phyloP scores from a whole-genome alignment of 768 basidiomycete species.

The Kwoniella europaea region DNA sequence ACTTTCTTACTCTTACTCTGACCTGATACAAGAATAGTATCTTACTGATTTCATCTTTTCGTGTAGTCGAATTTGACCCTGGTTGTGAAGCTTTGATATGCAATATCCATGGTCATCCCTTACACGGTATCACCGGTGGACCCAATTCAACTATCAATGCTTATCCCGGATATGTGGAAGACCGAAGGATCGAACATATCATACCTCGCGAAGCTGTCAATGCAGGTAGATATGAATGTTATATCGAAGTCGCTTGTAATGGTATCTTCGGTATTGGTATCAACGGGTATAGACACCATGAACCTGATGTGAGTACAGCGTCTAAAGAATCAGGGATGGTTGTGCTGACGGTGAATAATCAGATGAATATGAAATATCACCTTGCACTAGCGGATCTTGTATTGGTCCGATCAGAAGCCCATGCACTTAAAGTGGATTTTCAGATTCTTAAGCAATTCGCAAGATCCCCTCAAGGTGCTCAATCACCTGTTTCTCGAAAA shows the following conservation, averaged over 20 bases:
- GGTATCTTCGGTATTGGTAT: constrained; percentile 87
- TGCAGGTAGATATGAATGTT: constrained; percentile 61
- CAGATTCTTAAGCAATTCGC: constrained; percentile 29
- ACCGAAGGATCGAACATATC: constrained; percentile 92
- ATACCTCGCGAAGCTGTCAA: constrained; percentile 70
- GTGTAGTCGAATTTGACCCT: constrained; percentile 78
- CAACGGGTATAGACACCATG: constrained; percentile 48
- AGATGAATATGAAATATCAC: constrained; percentile 21
- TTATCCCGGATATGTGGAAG: constrained; percentile 49
- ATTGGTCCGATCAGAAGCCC: background rate
- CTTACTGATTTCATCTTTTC: background rate
- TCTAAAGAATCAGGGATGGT: no score
- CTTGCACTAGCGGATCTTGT: constrained; percentile 17
- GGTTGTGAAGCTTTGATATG: constrained; percentile 93
- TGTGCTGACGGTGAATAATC: background rate
- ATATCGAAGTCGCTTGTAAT: constrained; percentile 61
- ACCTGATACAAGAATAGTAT: background rate
- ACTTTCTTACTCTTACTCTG: background rate
- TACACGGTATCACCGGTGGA: constrained; percentile 66
- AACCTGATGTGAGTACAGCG: constrained; percentile 21
- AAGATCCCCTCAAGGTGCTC: constrained; percentile 8
- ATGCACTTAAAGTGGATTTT: constrained; percentile 31
- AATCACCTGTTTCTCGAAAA: constrained; percentile 20
- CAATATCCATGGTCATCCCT: constrained; percentile 70
- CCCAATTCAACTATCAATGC: constrained; percentile 25